Evolutionary conservation across 139 green algal genomes (phyloP), one percentile per base, ranked within the genome.

Genomic region (Chlamydomonas sp.): DNA sequence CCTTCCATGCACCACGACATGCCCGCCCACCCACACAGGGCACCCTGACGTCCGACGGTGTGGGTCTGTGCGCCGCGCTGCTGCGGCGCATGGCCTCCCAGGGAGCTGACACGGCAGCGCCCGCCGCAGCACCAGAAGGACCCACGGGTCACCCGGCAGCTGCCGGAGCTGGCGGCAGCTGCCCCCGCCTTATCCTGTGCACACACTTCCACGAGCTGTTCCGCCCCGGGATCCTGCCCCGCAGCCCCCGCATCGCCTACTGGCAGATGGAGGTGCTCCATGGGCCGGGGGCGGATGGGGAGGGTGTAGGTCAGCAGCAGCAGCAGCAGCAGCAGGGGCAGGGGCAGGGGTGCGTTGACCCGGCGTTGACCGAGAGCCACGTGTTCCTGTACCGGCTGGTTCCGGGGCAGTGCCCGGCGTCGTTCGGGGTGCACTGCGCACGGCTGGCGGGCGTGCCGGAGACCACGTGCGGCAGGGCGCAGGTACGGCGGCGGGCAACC

Each of bases 141-240:
- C 16, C 1, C 16, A 5, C 68, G 6, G 78, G n/a, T 18, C 12
- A 5, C n/a, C 58, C 64, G 16, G 49, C n/a, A 2, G 49, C 15
- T 20, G 15, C 7, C 74, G 15, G 31, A 31, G 10, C 7, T 2
- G 59, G 62, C 73, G 63, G 60, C 57, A 9, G 72, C 71, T 77
- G 75, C 71, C 95, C 0, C 93, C 95, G 0, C 90, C 77, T 98
- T 69, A 86, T 98, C 18, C 92, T 95, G 2, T 94, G 90, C 91
- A 98, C 96, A 5, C 96, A 98, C 86, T 98, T 98, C 89, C 93
- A 90, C 63, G 95, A 98, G 84, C 66, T 98, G 20, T 81, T 96
- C 2, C 63, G 67, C 12, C 73, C 73, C 2, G 63, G 74, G 16
- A 6, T 72, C 1, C 61, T 90, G 66, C 31, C n/a, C 60, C 93